Evolutionary conservation across 1,284 basidiomycete species (phyloP), one percentile per base, ranked within the genome.

Genomic region (Cutaneotrichosporon sp.): DNA sequence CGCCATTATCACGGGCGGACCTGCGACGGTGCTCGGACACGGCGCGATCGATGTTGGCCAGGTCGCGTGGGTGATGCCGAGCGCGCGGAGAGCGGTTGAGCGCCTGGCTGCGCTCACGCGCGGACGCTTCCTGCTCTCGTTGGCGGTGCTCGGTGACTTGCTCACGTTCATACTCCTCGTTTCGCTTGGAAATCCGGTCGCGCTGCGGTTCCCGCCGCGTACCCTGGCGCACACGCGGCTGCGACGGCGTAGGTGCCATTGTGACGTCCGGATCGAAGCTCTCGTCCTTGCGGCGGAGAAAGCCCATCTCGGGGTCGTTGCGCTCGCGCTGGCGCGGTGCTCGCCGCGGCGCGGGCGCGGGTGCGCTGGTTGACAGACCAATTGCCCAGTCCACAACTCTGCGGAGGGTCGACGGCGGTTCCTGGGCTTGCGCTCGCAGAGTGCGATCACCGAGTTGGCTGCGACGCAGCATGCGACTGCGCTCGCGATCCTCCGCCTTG

Each of bases 371-470:
- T 11, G 49, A 50, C 26, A 8, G 32, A n/a, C 61, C 57, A 8
- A 59, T 38, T 5, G 61, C 53, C 65, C 65, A 66, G 34, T 60
- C 50, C 30, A 66, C 40, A n/a, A 63, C 53, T 49, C 62, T 55
- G 32, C 62, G 63, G 7, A 66, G 34, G 10, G 65, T 61, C 49
- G 61, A 60, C 2, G 65, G 65, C 18, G 61, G 61, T 4, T 9
- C 26, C 13, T 18, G 18, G 26, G 26, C 26, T 26, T 26, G 26
- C 26, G 3, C 26, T 3, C 26, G 26, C n/a, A 10, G 46, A 22
- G n/a, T 50, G 16, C 51, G 31, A 16, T 53, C 34, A 22, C 6
- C 6, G 26, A 10, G 26, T 30, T 9, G 38, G 32, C 18, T 50
- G 14, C 30, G 34, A 21, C 22, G 22, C 58, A 52, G 21, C 18